These are phyloP conservation scores for Mrakia hoshinonis DNA, from an alignment of 768 basidiomycete genomes.

Conservation along the genomic window DNA sequence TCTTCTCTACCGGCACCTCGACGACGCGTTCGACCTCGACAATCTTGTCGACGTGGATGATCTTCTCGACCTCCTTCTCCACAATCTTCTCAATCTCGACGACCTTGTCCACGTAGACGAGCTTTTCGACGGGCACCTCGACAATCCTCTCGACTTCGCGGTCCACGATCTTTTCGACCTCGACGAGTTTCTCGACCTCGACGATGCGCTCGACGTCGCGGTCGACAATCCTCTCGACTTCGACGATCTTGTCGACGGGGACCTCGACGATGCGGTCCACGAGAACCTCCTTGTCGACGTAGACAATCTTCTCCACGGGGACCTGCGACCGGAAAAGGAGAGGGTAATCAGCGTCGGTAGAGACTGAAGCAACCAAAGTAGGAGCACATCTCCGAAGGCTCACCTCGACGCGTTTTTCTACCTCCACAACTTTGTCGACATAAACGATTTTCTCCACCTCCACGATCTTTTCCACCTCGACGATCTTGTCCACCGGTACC, in stretches of 20 bases:
- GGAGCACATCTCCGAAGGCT: too few relatives aligned
- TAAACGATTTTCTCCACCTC: slow-evolving; percentile 36
- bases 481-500: slow-evolving; percentile 35
- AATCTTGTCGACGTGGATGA: slow-evolving; percentile 31
- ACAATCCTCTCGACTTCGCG: too few relatives aligned
- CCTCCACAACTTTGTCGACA: slow-evolving; percentile 31
- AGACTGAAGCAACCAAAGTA: too few relatives aligned
- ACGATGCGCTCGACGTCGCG: slow-evolving; percentile 33
- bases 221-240: slow-evolving; percentile 34
- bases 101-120: slow-evolving; percentile 34
- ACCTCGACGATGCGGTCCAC: slow-evolving; percentile 38
- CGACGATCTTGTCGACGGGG: slow-evolving; percentile 33
- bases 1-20: slow-evolving; percentile 35
- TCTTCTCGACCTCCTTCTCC: slow-evolving; percentile 19
- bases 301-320: slow-evolving; percentile 17
- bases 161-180: slow-evolving; percentile 33
- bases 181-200: slow-evolving; percentile 29
- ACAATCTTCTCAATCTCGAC: slow-evolving; percentile 38
- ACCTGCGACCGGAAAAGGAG: slow-evolving; percentile 23
- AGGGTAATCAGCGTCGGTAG: too few relatives aligned
- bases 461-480: slow-evolving; percentile 34
- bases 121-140: slow-evolving; percentile 35
- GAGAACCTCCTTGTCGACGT: slow-evolving; percentile 34
- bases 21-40: slow-evolving; percentile 38
- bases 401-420: too few relatives aligned